Evolutionary conservation across 192 early-diverging fungal genomes (phyloP), one percentile per base, ranked within the genome.

Genomic region (Entophlyctis helioformis): DNA sequence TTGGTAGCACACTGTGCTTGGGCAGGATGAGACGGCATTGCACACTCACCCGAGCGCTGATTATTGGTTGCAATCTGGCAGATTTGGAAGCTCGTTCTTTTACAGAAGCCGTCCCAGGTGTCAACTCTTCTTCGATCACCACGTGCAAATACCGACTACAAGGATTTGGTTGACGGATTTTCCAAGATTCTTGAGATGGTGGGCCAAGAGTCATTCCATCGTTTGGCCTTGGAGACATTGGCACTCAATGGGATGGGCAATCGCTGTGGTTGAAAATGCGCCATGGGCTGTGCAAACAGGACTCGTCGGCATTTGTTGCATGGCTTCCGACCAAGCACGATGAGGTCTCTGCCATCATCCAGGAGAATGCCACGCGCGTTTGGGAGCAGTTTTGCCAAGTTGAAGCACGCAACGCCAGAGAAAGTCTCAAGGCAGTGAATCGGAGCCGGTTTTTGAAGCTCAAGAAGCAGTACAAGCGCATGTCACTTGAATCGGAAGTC

Each of bases 1-100:
- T 48, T 50, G 2, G 24, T 11, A 3, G 29, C 26, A 40, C 16
- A 25, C 9, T 33, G 3, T 50, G 15, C 15, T n/a, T 40, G 42
- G 27, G 23, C 39, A 16, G 25, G 19, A 15, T 39, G 4, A 27
- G 24, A 44, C 20, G 27, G 40, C 38, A 44, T 47, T 66, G 20
- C 0, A 27, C 29, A 43, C 27, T 11, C 19, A 20, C 39, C n/a
- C n/a, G n/a, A n/a, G n/a, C n/a, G n/a, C n/a, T n/a, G n/a, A n/a
- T n/a, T n/a, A n/a, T n/a, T n/a, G n/a, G n/a, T n/a, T n/a, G n/a
- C n/a, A n/a, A n/a, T n/a, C n/a, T n/a, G n/a, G 27, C 38, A 76
- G 73, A 37, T 79, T 27, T 80, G 74, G 74, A 80, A 78, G 40
- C 44, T 79, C 7, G 37, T 80, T 23, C 54, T 80, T 33, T 40